Percentiles rank a stretch among this genome's conserved stretches.
phyloP scores from a whole-genome alignment of 2,329 filamentous ascomycete species.

The Erysiphe pulchra region DNA sequence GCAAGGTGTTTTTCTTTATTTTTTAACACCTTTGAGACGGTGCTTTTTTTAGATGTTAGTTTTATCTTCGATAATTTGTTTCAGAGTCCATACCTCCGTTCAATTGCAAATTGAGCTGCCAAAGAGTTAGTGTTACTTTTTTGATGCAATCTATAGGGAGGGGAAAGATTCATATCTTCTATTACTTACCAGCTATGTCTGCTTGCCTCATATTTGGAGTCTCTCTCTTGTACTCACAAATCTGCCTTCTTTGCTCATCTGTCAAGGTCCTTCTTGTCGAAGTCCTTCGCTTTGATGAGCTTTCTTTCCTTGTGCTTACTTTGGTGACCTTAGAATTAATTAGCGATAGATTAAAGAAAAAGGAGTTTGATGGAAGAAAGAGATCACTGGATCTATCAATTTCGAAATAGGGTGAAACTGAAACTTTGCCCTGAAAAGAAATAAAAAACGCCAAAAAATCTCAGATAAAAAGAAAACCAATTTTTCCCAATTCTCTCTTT shows the following conservation, averaged over 20 bases:
- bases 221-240: constrained; percentile 85
- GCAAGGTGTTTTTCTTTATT: constrained; percentile 88
- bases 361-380: no score
- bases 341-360: no score
- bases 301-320: no score
- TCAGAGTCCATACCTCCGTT: constrained; percentile 49
- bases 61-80: constrained; percentile 5
- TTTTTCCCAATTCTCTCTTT: no score
- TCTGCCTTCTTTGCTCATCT: constrained; percentile 66
- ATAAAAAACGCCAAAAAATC: no score
- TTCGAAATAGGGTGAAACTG: no score
- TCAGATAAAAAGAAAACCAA: no score
- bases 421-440: no score
- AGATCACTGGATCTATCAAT: no score
- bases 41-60: constrained; percentile 29
- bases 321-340: no score
- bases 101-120: constrained; percentile 70
- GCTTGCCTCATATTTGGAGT: constrained; percentile 83
- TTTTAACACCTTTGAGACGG: constrained; percentile 90
- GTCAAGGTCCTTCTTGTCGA: constrained; percentile 72
- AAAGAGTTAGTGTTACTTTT: neutral
- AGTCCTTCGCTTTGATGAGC: no score
- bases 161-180: no score
- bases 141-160: neutral
- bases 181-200: constrained; percentile 57